phyloP scores from a whole-genome alignment of 1,139 yeast genomes.

The Yamadazyma sp. region DNA sequence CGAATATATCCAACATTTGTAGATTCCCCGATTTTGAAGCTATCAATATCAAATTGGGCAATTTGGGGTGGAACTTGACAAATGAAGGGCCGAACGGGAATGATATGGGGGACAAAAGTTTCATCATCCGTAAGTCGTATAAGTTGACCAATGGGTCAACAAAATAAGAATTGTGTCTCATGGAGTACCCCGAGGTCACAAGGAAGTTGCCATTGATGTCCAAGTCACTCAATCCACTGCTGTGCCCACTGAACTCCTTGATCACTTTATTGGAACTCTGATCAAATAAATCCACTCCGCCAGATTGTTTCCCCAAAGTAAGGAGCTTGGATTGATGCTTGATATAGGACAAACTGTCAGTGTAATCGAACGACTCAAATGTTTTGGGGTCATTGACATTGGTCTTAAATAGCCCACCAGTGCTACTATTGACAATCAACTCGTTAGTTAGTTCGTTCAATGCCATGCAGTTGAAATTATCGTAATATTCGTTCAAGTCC shows the following conservation, averaged over 20 bases:
- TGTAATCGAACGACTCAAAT: slow-evolving; percentile 22
- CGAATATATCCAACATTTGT: slow-evolving; percentile 80
- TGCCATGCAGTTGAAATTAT: slow-evolving; percentile 38
- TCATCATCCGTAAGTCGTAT: slow-evolving; percentile 75
- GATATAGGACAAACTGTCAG: slow-evolving; percentile 35
- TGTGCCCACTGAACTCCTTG: slow-evolving; percentile 68
- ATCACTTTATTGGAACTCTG: slow-evolving; percentile 55
- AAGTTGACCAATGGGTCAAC: slow-evolving; percentile 82
- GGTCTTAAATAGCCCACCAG: slow-evolving; percentile 48
- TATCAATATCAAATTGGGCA: slow-evolving; percentile 75
- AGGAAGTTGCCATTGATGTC: slow-evolving; percentile 76
- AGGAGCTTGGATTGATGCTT: slow-evolving; percentile 41
- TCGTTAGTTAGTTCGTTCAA: slow-evolving; percentile 35
- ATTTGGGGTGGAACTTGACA: slow-evolving; percentile 81
- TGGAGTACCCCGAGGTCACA: slow-evolving; percentile 80
- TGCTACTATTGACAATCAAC: slow-evolving; percentile 33
- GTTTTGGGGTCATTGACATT: slow-evolving; percentile 59
- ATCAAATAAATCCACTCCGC: slow-evolving; percentile 77
- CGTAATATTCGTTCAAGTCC: slow-evolving; percentile 31
- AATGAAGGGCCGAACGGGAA: slow-evolving; percentile 90
- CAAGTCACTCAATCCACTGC: slow-evolving; percentile 73
- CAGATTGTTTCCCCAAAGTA: slow-evolving; percentile 67
- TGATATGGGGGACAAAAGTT: slow-evolving; percentile 76
- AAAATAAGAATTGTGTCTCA: slow-evolving; percentile 41
- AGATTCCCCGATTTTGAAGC: slow-evolving; percentile 79